Evolutionary conservation across 169 alveolate species (phyloP), one percentile per base, ranked within the genome.

Genomic region (Eimeria brunetti): DNA sequence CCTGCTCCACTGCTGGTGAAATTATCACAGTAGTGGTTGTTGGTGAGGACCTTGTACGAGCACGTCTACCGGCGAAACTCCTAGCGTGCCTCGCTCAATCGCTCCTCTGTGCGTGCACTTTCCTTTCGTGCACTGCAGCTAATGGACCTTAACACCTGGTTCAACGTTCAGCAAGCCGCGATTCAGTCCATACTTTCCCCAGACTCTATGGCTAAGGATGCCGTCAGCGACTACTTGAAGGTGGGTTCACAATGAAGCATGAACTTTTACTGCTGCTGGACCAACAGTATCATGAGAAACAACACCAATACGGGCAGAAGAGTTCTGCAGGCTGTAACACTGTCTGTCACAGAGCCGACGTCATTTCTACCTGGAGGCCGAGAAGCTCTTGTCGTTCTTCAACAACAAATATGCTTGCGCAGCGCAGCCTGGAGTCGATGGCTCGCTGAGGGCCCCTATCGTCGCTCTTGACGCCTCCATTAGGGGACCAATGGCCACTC

Each of bases 321-420:
- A 78, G 67, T 51, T 41, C n/a, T 78, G 88, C 64, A 44, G 62
- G 88, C 36, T 78, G 88, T 27, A 1, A 38, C 30, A 38, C 51
- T 46, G 88, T n/a, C 67, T 78, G 67, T 27, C 73, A 75, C 90
- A 83, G 90, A 83, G 90, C 75, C 90, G 90, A 16, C 90, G 90
- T 24, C 90, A 83, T 83, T 83, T 83, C 51, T 83, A 83, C 75
- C n/a, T 83, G 49, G 90, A 83, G 20, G 90, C 90, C 53, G 90
- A 83, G 36, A 83, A 83, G 53, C 71, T 83, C 24, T 53, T 83
- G 75, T 51, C 90, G 71, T 83, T 83, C 36, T 83, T 83, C 64
- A 83, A 83, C 90, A 83, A n/a, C 58, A 83, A 83, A 33, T 36
- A 49, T 30, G 69, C 73, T 2, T 78, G 38, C 64, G 53, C 62